phyloP scores from a whole-genome alignment of 2,329 filamentous ascomycete species.

The Claviceps humidiphila region DNA sequence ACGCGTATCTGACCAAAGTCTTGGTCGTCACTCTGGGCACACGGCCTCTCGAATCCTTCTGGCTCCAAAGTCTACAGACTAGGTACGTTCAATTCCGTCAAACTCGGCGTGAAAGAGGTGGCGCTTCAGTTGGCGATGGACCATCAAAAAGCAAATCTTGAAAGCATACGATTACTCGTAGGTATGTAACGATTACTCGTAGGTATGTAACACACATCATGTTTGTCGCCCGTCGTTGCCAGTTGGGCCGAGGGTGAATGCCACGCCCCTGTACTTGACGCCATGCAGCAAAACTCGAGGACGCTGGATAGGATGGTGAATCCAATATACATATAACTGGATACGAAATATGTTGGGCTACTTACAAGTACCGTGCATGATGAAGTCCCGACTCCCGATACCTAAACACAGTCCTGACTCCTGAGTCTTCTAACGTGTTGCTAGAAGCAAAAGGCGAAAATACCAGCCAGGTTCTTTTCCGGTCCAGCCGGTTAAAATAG shows the following conservation, averaged over 20 bases:
- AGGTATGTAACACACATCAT: neutral
- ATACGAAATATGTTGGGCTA: no score
- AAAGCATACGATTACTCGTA: neutral
- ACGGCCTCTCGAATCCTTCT: neutral
- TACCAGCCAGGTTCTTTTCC: no score
- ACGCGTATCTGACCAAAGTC: neutral
- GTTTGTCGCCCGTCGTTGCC: neutral
- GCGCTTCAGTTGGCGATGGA: neutral
- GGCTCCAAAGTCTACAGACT: neutral
- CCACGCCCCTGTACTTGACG: neutral
- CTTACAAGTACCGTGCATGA: no score
- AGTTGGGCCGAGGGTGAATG: neutral
- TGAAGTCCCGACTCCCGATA: no score
- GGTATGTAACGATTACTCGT: neutral
- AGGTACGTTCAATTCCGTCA: neutral
- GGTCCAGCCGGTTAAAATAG: no score
- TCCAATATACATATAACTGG: neutral
- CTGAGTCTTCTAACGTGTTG: no score
- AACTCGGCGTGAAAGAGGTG: neutral
- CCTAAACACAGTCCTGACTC: no score
- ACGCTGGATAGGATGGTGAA: neutral
- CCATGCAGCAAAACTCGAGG: neutral
- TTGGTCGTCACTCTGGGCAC: neutral
- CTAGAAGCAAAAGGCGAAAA: no score
- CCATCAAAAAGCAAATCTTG: neutral